Evolutionary conservation across 2,329 filamentous ascomycete species (phyloP).

Genomic region (Trichoderma aggressivum): DNA sequence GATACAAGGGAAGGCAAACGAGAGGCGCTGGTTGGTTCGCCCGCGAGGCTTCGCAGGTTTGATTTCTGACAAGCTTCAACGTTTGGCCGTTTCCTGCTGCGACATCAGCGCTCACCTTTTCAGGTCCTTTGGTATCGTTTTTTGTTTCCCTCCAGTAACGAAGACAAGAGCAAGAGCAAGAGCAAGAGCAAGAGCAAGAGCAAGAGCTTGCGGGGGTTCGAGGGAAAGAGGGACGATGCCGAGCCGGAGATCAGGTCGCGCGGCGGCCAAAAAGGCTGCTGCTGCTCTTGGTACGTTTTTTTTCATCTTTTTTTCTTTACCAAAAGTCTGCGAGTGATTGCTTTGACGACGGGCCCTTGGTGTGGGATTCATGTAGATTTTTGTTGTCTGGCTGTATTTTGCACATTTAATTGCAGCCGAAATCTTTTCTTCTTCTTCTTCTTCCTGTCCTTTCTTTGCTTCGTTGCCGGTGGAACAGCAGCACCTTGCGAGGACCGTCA

Average conservation of each 20-base stretch:
- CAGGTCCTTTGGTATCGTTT: neutral
- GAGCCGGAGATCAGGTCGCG: constrained; percentile 51
- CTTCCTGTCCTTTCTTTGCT: neutral
- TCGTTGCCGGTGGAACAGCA: neutral
- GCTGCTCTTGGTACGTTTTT: constrained; percentile 48
- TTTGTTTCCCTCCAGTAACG: neutral
- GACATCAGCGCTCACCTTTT: no score
- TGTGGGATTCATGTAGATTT: neutral
- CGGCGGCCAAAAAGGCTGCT: constrained; percentile 52
- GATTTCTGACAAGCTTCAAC: constrained; percentile 9
- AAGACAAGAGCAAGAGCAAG: neutral
- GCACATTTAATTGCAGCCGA: neutral
- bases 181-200: neutral
- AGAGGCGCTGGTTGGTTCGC: constrained; percentile 3
- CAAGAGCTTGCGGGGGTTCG: constrained; percentile 10
- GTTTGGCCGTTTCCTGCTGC: neutral
- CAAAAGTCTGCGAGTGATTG: neutral
- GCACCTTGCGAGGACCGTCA: constrained; percentile 14
- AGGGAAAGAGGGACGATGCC: constrained; percentile 26
- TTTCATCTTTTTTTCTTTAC: neutral
- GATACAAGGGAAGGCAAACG: constrained; percentile 5
- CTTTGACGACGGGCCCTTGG: neutral
- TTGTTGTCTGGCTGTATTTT: neutral
- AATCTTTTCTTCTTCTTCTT: neutral
- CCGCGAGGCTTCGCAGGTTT: constrained; percentile 5